These are phyloP conservation scores for Fusarium sterilihyphosum DNA, from an alignment of 2,329 filamentous ascomycete genomes.

Conservation along the genomic window DNA sequence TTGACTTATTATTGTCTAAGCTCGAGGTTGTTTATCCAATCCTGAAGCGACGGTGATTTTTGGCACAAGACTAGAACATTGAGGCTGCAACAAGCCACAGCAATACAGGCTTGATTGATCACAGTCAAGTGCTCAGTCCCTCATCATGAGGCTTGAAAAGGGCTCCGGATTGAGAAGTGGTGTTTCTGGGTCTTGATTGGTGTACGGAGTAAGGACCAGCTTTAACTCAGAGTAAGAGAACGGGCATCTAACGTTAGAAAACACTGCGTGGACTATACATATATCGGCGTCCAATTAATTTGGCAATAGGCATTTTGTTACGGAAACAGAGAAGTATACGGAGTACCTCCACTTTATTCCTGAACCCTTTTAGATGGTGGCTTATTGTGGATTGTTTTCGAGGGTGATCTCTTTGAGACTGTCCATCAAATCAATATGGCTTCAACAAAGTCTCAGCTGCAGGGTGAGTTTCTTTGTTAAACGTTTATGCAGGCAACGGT, in stretches of 20 bases:
- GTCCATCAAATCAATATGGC: constrained; percentile 2
- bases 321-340: background rate
- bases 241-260: background rate
- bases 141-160: constrained; percentile 12
- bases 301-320: background rate
- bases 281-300: background rate
- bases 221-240: background rate
- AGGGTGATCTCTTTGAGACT: constrained; percentile 18
- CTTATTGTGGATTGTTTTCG: constrained; percentile 6
- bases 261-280: background rate
- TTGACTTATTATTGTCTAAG: constrained; percentile 14
- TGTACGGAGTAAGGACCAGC: background rate
- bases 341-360: background rate
- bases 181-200: background rate
- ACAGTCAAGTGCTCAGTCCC: constrained; percentile 3
- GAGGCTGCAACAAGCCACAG: constrained; percentile 24
- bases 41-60: constrained; percentile 9
- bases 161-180: constrained; percentile 3
- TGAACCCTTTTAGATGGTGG: constrained; percentile 16
- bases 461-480: constrained; percentile 25
- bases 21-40: constrained; percentile 13
- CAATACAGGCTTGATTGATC: constrained; percentile 9
- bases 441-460: constrained; percentile 14
- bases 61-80: constrained; percentile 8
- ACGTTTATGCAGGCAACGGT: constrained; percentile 4